Evolutionary conservation across 2,329 filamentous ascomycete species (phyloP), one percentile per base, ranked within the genome.

Genomic region (Diaporthe sp.): DNA sequence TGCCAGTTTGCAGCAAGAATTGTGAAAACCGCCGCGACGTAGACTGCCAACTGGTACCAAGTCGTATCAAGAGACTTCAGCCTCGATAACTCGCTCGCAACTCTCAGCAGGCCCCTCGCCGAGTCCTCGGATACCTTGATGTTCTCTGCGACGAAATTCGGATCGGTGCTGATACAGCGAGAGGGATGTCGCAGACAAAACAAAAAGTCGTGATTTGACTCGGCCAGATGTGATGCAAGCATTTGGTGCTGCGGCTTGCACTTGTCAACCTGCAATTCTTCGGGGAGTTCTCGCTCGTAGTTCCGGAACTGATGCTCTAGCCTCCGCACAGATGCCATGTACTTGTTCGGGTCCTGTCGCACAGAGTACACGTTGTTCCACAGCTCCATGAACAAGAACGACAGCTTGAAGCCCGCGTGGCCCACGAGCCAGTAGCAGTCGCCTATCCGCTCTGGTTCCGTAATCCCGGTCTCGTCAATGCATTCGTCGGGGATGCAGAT

Each of bases 281-380:
- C 83, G 0, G 94, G 94, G 12, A 95, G 85, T 15, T 88, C 86
- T 0, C 92, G 89, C 75, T 90, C 87, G 89, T 92, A 95, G 15
- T 87, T 85, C 30, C 87, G 84, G 22, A 94, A 85, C 77, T 92
- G 90, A 12, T 87, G 86, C 79, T 97, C 93, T 12, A 97, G 86
- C 1, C 87, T 87, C 58, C 89, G 87, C 40, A 97, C 87, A 3
- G 90, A 89, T 3, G 87, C 84, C 45, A 91, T 84, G 80, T 97
- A 96, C 45, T 86, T 87, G n/a, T 85, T 87, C 1, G 91, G 86
- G 55, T 92, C 89, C 68, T 90, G 87, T 42, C 89, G 88, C 15
- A 94, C 90, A 57, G 92, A 89, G 83, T 96, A 96, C n/a, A 97
- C 89, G 52, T 90, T 92, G 78, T 90, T 89, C 81, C 93, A 95